Percentiles rank a stretch among this genome's conserved stretches.
Evolutionary conservation across 208 protist species (phyloP).

Genomic region (Trypanosoma caninum): DNA sequence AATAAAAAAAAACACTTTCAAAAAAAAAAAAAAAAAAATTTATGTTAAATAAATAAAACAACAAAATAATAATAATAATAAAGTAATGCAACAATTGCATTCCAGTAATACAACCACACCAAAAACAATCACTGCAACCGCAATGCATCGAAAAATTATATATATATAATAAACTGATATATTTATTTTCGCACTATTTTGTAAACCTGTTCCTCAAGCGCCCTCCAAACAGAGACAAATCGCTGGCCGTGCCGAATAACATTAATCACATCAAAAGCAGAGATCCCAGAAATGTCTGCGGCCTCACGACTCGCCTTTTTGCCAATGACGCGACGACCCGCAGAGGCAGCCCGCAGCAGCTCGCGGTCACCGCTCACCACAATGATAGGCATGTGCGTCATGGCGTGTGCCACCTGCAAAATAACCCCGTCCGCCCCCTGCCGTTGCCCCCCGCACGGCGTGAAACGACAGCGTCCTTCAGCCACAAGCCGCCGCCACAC

Average conservation of each 20-base stretch:
- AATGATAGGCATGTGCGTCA: slow-evolving; percentile 35
- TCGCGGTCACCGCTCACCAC: slow-evolving; percentile 54
- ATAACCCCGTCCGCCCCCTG: slow-evolving; percentile 81
- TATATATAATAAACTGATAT: too few relatives aligned
- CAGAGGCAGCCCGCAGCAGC: slow-evolving; percentile 37
- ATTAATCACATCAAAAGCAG: slow-evolving; percentile 56
- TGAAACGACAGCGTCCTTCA: slow-evolving; percentile 44
- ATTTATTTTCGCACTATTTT: slow-evolving; percentile 7
- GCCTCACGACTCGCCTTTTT: slow-evolving; percentile 51
- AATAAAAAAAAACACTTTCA: slow-evolving; percentile 5
- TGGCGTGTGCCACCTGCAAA: slow-evolving; percentile 38
- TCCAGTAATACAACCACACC: background rate
- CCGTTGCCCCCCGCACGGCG: slow-evolving; percentile 63
- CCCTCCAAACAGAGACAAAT: slow-evolving; percentile 74
- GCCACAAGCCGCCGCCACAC: slow-evolving; percentile 48
- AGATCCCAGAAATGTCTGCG: slow-evolving; percentile 22
- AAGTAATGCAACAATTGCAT: background rate
- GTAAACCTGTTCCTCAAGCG: slow-evolving; percentile 28
- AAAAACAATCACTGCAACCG: too few relatives aligned
- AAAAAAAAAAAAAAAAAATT: background rate
- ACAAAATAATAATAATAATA: background rate
- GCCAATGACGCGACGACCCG: slow-evolving; percentile 29
- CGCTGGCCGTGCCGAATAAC: slow-evolving; percentile 54
- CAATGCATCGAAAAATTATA: too few relatives aligned
- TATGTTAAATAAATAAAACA: background rate